These are phyloP conservation scores for Lomentospora prolificans DNA, from an alignment of 2,329 filamentous ascomycete species.

Conservation along the genomic window DNA sequence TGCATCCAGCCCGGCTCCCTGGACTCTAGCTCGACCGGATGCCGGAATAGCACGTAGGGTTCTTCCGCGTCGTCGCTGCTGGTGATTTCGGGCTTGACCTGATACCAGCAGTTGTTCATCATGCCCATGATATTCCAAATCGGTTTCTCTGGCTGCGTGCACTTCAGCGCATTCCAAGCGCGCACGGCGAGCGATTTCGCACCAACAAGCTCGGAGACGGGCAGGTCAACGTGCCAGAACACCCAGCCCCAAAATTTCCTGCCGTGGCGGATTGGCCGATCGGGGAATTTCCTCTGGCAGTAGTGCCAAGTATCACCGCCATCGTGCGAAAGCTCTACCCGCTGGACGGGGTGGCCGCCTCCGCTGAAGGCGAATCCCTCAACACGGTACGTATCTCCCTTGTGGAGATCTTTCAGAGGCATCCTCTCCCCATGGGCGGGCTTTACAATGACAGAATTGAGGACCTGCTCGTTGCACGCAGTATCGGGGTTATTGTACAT, in stretches of 20 bases:
- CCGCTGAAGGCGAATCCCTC: constrained; percentile 39
- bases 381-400: constrained; percentile 31
- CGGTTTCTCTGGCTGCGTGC: constrained; percentile 34
- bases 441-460: constrained; percentile 36
- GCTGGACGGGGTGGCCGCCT: constrained; percentile 36
- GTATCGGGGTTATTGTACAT: constrained; percentile 39
- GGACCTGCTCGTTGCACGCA: constrained; percentile 35
- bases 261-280: constrained; percentile 37
- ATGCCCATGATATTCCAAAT: constrained; percentile 41
- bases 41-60: constrained; percentile 30
- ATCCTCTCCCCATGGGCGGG: constrained; percentile 36
- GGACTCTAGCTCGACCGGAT: constrained; percentile 33
- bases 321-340: constrained; percentile 38
- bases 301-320: constrained; percentile 31
- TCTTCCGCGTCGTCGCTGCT: constrained; percentile 22
- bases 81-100: constrained; percentile 28
- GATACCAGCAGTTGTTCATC: constrained; percentile 46
- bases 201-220: constrained; percentile 29
- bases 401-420: constrained; percentile 18
- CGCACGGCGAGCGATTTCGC: constrained; percentile 33
- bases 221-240: constrained; percentile 41
- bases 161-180: constrained; percentile 39
- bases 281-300: constrained; percentile 28
- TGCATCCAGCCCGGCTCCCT: constrained; percentile 41
- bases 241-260: constrained; percentile 46